phyloP scores from a whole-genome alignment of 495 filamentous ascomycete species.

The Aspergillus homomorphus region DNA sequence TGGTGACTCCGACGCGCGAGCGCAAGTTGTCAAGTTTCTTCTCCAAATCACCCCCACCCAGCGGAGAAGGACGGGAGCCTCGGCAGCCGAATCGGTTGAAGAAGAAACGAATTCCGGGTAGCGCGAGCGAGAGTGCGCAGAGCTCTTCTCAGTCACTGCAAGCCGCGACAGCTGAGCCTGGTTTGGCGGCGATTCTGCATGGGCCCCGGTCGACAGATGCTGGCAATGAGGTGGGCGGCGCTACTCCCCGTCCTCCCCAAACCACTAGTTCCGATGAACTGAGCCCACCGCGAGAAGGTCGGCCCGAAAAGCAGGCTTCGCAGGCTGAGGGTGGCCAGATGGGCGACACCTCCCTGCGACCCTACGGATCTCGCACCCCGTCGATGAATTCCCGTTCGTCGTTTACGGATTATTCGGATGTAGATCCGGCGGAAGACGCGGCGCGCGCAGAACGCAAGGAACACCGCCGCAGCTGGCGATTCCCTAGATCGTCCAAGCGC shows the following conservation, averaged over 20 bases:
- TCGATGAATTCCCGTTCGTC: slow-evolving; percentile 71
- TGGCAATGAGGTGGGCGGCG: slow-evolving; percentile 28
- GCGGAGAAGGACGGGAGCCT: slow-evolving; percentile 53
- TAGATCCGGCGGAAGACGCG: slow-evolving; percentile 64
- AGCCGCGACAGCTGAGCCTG: slow-evolving; percentile 30
- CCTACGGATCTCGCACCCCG: slow-evolving; percentile 61
- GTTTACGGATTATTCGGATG: slow-evolving; percentile 71
- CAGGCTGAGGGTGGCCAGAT: slow-evolving; percentile 19
- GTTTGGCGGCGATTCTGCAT: slow-evolving; percentile 16
- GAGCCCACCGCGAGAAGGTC: slow-evolving; percentile 21
- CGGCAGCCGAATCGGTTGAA: slow-evolving; percentile 79
- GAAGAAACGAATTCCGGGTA: slow-evolving; percentile 74
- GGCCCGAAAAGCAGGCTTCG: slow-evolving; percentile 15
- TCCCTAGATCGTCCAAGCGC: slow-evolving; percentile 56
- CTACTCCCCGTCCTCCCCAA: slow-evolving; percentile 31
- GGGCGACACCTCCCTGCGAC: slow-evolving; percentile 55
- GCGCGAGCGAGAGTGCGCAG: slow-evolving; percentile 76
- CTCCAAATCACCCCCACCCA: slow-evolving; percentile 55
- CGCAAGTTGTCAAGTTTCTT: slow-evolving; percentile 68
- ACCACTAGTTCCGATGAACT: slow-evolving; percentile 23
- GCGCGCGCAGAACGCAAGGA: slow-evolving; percentile 62
- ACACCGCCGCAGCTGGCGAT: slow-evolving; percentile 62
- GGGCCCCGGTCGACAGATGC: slow-evolving; percentile 18
- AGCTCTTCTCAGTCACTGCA: slow-evolving; percentile 77
- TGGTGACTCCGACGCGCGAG: slow-evolving; percentile 65